These are phyloP conservation scores for Crepidotus variabilis DNA, from an alignment of 768 basidiomycete species.

Conservation along the genomic window DNA sequence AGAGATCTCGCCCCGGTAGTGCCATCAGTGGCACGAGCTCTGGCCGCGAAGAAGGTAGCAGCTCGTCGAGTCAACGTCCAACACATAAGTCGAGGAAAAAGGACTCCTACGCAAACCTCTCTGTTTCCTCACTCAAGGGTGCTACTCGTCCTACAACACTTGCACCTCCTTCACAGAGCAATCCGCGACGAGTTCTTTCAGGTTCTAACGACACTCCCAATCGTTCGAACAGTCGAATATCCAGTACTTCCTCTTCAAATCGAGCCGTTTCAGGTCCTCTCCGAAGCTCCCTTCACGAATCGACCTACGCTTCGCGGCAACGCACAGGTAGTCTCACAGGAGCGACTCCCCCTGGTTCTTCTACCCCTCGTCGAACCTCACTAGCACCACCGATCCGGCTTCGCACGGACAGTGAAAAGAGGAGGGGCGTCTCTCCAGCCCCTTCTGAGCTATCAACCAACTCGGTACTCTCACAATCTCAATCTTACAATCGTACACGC, in stretches of 20 bases:
- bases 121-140: slow-evolving; percentile 26
- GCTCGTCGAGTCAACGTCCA: slow-evolving; percentile 33
- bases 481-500: slow-evolving; percentile 9
- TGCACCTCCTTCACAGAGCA: slow-evolving; percentile 36
- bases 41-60: slow-evolving; percentile 44
- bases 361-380: slow-evolving; percentile 16
- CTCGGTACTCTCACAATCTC: slow-evolving; percentile 4
- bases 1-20: slow-evolving; percentile 64
- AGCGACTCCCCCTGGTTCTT: slow-evolving; percentile 29
- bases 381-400: slow-evolving; percentile 31
- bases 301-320: slow-evolving; percentile 84
- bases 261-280: slow-evolving; percentile 74
- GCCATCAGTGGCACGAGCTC: slow-evolving; percentile 57
- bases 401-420: slow-evolving; percentile 35
- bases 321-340: slow-evolving; percentile 61
- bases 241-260: slow-evolving; percentile 40
- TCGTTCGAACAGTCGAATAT: slow-evolving; percentile 58
- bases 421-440: slow-evolving; percentile 53
- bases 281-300: slow-evolving; percentile 42
- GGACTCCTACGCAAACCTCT: slow-evolving; percentile 25
- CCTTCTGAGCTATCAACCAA: slow-evolving; percentile 54
- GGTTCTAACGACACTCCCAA: slow-evolving; percentile 38
- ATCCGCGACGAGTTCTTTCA: slow-evolving; percentile 47
- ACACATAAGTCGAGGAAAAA: slow-evolving; percentile 19
- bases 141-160: slow-evolving; percentile 39